These are phyloP conservation scores for Pleurotus djamor DNA, from an alignment of 768 basidiomycete genomes.

Conservation along the genomic window DNA sequence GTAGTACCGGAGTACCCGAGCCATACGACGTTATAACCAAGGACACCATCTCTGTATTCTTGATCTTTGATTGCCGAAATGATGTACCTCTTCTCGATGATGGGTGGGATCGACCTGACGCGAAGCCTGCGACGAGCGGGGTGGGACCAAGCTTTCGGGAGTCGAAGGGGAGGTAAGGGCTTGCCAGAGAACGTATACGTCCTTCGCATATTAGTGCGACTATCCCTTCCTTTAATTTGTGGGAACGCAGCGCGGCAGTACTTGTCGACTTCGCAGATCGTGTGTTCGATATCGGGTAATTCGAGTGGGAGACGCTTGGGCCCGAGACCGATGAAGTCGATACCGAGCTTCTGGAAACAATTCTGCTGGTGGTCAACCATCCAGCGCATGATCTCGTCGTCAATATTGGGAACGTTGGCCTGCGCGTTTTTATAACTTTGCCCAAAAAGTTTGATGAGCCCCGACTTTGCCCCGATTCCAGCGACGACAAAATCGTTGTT, in stretches of 20 bases:
- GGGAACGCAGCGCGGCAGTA: slow-evolving; percentile 63
- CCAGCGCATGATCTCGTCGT: slow-evolving; percentile 63
- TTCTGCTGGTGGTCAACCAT: slow-evolving; percentile 55
- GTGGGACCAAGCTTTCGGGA: slow-evolving; percentile 59
- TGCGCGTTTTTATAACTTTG: slow-evolving; percentile 27
- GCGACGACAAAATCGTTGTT: slow-evolving; percentile 69
- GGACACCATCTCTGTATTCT: slow-evolving; percentile 27
- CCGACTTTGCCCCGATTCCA: slow-evolving; percentile 65
- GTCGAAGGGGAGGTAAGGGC: slow-evolving; percentile 20
- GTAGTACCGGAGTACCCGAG: slow-evolving; percentile 52
- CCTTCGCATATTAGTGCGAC: slow-evolving; percentile 34
- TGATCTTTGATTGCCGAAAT: slow-evolving; percentile 35
- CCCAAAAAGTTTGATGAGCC: slow-evolving; percentile 70
- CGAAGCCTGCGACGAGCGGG: slow-evolving; percentile 37
- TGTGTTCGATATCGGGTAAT: slow-evolving; percentile 75
- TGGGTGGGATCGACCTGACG: slow-evolving; percentile 33
- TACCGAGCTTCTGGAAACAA: slow-evolving; percentile 60
- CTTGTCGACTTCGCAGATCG: slow-evolving; percentile 78
- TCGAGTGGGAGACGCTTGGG: slow-evolving; percentile 48
- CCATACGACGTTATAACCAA: slow-evolving; percentile 54
- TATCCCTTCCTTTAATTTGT: slow-evolving; percentile 32
- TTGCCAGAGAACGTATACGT: slow-evolving; percentile 28
- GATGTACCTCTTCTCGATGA: slow-evolving; percentile 42
- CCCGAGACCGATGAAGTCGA: slow-evolving; percentile 52
- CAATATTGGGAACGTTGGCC: slow-evolving; percentile 30